Evolutionary conservation across 1,284 basidiomycete species (phyloP).

Genomic region (Moesziomyces parantarcticus): DNA sequence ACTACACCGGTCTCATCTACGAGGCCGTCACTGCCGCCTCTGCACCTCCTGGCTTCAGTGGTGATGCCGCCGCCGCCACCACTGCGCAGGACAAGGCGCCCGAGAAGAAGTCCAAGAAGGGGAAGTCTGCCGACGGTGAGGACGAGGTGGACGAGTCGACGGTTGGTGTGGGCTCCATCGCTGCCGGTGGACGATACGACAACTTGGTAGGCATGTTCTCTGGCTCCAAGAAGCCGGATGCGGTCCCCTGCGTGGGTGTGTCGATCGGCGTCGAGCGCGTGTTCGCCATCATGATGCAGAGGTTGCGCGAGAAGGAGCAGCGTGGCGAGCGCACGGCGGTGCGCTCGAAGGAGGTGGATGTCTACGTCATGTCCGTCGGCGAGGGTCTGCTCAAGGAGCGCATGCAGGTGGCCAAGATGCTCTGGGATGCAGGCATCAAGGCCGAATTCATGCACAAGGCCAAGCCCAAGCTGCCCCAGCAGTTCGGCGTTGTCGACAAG

Average conservation of each 20-base stretch:
- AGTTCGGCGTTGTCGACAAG: conserved; percentile 90
- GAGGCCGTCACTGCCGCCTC: conserved; percentile 94
- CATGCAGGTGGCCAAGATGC: conserved; percentile 81
- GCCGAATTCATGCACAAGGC: conserved; percentile 92
- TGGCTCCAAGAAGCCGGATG: conserved; percentile 77
- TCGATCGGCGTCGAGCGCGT: conserved; percentile 95
- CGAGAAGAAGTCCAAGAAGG: conserved; percentile 71
- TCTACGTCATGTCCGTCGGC: conserved; percentile 91
- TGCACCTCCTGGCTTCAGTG: conserved; percentile 81
- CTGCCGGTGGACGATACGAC: conserved; percentile 96
- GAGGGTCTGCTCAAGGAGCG: conserved; percentile 89
- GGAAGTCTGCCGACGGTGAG: conserved; percentile 71
- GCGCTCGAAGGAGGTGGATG: conserved; percentile 91
- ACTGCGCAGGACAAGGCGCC: conserved; percentile 24
- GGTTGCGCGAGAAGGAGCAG: conserved; percentile 77
- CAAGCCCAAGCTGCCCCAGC: conserved; percentile 77
- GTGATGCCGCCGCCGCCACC: conserved; percentile 56
- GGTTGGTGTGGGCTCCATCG: conserved; percentile 96
- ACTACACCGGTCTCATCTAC: conserved; percentile 99
- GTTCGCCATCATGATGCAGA: conserved; percentile 89
- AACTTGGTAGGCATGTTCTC: conserved; percentile 95
- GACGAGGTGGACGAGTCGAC: conserved; percentile 92
- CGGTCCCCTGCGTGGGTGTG: conserved; percentile 90
- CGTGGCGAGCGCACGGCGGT: conserved; percentile 68
- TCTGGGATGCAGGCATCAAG: conserved; percentile 91